Base-by-base conservation (phyloP, 2,329 filamentous ascomycete species). In the Aspergillus ruber region DNA sequence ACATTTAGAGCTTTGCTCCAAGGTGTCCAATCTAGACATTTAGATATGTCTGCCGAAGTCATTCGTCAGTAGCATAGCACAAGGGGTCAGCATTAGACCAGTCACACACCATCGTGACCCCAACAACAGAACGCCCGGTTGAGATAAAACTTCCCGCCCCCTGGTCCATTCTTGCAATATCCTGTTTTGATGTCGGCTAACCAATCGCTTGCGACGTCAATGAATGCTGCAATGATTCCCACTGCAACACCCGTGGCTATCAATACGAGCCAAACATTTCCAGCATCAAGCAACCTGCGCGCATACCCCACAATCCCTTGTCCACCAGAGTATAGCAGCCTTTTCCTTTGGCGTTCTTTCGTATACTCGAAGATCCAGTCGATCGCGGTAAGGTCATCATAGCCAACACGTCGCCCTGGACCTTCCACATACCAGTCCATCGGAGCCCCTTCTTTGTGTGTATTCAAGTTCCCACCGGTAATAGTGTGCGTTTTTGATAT, bases 311-410 rank as follows among this genome's bases (percentile, higher is more conserved):
- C 50, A 4, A 95, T 56, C 0, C 90, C 88, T 17, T 80, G 77
- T 6, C 83, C 79, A 58, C 79, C 81, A 0, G 85, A 81, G 47
- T 83, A 80, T 17, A 98, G 74, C 25, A 86, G 80, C n/a, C 89
- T 82, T 60, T 94, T 73, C 20, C 93, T 82, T 67, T 95, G 89
- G 17, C 93, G 82, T 72, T 98, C 93, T 68, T 96, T 96, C 45
- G 88, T 93, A 64, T 97, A 95, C 69, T 98, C 93, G 60, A 95
- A 97, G 64, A 97, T 97, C 93, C 93, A 98, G 73, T 98, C 93
- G 66, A 98, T 98, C 49, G 93, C 91, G 13, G 91, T 96, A 66
- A 96, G 76, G 70, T 98, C 87, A 63, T 96, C 91, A 72, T 98
- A 98, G 46, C 88, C 91, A 33, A 96, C 90, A 62, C 93, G 82